phyloP scores from a whole-genome alignment of 1,284 basidiomycete species.

The Ganoderma sinense region DNA sequence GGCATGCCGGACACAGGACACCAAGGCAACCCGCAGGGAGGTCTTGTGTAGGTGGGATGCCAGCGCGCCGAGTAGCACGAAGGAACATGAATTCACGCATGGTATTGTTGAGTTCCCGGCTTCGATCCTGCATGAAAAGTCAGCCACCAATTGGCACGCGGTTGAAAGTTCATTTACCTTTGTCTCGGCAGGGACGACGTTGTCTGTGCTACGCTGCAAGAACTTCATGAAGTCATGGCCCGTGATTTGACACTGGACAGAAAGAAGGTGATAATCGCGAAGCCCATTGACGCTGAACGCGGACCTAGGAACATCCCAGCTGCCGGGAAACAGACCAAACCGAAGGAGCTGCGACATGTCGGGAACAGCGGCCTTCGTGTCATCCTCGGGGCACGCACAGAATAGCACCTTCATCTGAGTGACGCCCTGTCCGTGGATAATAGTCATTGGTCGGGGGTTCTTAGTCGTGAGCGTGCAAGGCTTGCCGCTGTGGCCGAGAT shows the following conservation, averaged over 20 bases:
- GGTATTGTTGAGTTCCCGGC: constrained; percentile 27
- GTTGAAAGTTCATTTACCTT: background rate
- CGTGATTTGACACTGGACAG: background rate
- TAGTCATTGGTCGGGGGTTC: background rate
- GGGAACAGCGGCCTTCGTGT: background rate
- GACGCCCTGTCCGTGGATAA: background rate
- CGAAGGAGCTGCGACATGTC: background rate
- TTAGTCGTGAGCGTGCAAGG: background rate
- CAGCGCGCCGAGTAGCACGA: constrained; percentile 8
- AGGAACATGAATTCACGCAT: constrained; percentile 23
- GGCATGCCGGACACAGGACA: constrained; percentile 28
- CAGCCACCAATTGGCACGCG: no score
- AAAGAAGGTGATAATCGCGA: background rate
- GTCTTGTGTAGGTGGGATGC: background rate
- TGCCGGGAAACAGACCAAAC: background rate
- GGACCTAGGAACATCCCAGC: background rate
- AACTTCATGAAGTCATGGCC: background rate
- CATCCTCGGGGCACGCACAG: background rate
- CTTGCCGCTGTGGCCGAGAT: background rate
- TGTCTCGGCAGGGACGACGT: background rate
- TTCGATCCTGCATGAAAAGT: constrained; percentile 22
- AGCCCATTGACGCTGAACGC: background rate
- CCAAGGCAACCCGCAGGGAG: constrained; percentile 3
- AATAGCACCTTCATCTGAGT: background rate
- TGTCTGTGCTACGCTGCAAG: background rate